A percentile compares a stretch with the other conserved stretches of the same genome.
Evolutionary conservation across 2,329 filamentous ascomycete species (phyloP).

Genomic region (Cladosporium halotolerans): DNA sequence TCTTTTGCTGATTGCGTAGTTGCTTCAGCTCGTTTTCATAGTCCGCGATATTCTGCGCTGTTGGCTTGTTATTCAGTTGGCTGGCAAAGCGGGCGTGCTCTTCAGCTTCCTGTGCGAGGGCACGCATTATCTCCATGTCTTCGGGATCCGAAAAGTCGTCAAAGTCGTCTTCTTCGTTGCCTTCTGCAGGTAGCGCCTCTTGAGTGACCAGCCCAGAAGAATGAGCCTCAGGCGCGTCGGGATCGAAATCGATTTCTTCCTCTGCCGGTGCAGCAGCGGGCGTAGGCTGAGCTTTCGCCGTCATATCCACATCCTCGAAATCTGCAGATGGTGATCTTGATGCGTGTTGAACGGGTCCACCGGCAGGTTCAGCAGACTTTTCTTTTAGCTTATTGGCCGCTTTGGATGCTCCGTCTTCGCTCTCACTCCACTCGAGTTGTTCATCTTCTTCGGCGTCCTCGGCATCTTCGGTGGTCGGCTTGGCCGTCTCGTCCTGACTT

Average conservation of each 20-base stretch:
- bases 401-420: conserved; percentile 35
- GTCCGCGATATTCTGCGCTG: conserved; percentile 64
- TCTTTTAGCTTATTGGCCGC: neutral
- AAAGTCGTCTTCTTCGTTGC: conserved; percentile 24
- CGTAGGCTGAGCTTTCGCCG: neutral
- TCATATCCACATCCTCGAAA: conserved; percentile 46
- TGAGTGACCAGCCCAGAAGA: conserved; percentile 24
- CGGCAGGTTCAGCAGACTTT: conserved; percentile 8
- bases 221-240: neutral
- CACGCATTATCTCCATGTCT: conserved; percentile 80
- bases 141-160: conserved; percentile 71
- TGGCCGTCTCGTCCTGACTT: neutral
- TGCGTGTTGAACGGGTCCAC: neutral
- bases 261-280: neutral
- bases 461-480: neutral
- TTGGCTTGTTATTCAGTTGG: conserved; percentile 66
- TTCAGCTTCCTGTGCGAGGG: conserved; percentile 83
- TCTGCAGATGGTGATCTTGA: conserved; percentile 41
- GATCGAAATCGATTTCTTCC: neutral
- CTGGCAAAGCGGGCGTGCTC: conserved; percentile 92
- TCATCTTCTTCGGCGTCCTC: conserved; percentile 17
- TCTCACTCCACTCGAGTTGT: conserved; percentile 48
- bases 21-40: conserved; percentile 85
- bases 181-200: conserved; percentile 14
- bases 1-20: conserved; percentile 88